Percentiles rank a stretch among this genome's conserved stretches.
These are phyloP conservation scores for Fagopyrum esculentum DNA, from an alignment of 148 eudicot genomes.

Conservation along the genomic window DNA sequence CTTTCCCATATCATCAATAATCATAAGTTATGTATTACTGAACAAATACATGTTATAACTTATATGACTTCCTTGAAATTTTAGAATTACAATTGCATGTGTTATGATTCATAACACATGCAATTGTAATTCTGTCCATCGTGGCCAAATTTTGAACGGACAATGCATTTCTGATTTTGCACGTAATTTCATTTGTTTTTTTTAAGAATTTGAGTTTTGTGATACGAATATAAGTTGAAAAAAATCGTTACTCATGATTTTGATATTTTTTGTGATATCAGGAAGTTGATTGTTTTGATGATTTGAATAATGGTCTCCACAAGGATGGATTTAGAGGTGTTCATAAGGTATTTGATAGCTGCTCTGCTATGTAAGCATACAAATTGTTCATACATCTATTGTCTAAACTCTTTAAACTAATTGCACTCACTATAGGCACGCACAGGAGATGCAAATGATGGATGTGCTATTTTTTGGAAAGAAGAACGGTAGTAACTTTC, in stretches of 20 bases:
- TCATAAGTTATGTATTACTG: too few species aligned
- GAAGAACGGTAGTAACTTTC: conserved; percentile 39
- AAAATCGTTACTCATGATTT: background rate
- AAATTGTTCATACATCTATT: background rate
- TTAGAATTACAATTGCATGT: too few species aligned
- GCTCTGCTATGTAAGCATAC: background rate
- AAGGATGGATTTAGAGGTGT: conserved; percentile 65
- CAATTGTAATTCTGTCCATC: background rate
- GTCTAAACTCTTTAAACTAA: conserved; percentile 6
- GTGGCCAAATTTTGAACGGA: background rate
- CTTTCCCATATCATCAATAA: background rate
- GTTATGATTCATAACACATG: too few species aligned
- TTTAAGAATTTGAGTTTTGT: background rate
- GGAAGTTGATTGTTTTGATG: conserved; percentile 85
- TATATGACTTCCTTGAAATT: too few species aligned
- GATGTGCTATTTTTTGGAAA: conserved; percentile 94
- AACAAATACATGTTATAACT: too few species aligned
- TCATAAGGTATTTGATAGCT: conserved; percentile 44
- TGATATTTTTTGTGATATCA: conserved; percentile 17
- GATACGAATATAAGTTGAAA: background rate
- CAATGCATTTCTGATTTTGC: background rate
- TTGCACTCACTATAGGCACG: conserved; percentile 39
- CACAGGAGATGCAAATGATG: conserved; percentile 81
- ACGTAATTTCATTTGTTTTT: background rate
- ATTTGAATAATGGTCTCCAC: conserved; percentile 42